Percentiles rank a stretch among this genome's conserved stretches.
Evolutionary conservation across 2,329 filamentous ascomycete species (phyloP).

Genomic region (Helotiales sp.): DNA sequence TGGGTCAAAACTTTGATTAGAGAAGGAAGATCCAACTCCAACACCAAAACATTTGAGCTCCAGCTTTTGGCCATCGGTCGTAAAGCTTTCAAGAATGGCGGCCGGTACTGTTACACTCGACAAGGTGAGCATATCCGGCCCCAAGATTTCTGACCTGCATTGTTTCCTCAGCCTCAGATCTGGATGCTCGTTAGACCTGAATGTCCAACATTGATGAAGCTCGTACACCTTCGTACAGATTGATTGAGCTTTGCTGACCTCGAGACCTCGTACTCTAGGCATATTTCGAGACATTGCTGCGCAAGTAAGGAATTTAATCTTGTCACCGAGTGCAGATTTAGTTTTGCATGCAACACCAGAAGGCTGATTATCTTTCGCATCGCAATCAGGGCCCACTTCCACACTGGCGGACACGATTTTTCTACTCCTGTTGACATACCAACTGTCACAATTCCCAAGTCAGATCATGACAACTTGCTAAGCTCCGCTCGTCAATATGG

Average conservation of each 20-base stretch:
- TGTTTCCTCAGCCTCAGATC: neutral
- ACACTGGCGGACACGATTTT: conserved; percentile 39
- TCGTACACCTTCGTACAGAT: neutral
- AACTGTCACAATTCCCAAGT: conserved; percentile 55
- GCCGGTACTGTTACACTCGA: conserved; percentile 53
- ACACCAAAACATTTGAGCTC: neutral
- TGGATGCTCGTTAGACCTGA: neutral
- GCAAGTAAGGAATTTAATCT: conserved; percentile 50
- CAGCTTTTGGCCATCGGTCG: too few species aligned
- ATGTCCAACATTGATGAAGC: neutral
- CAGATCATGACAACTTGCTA: conserved; percentile 59
- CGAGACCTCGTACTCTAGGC: conserved; percentile 17
- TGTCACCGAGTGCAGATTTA: neutral
- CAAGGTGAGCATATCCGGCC: too few species aligned
- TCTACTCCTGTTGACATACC: conserved; percentile 35
- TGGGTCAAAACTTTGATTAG: too few species aligned
- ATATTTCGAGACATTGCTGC: conserved; percentile 61
- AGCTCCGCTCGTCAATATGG: conserved; percentile 51
- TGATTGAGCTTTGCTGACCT: neutral
- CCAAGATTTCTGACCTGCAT: too few species aligned
- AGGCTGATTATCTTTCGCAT: conserved; percentile 22
- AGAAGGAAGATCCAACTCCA: too few species aligned
- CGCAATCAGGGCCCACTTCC: conserved; percentile 46
- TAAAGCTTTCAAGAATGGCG: conserved; percentile 12
- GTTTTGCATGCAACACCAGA: conserved; percentile 5